Percentiles rank a stretch among this genome's conserved stretches.
Evolutionary conservation across 2,329 filamentous ascomycete genomes (phyloP).

Genomic region (Aspergillus puulaauensis): DNA sequence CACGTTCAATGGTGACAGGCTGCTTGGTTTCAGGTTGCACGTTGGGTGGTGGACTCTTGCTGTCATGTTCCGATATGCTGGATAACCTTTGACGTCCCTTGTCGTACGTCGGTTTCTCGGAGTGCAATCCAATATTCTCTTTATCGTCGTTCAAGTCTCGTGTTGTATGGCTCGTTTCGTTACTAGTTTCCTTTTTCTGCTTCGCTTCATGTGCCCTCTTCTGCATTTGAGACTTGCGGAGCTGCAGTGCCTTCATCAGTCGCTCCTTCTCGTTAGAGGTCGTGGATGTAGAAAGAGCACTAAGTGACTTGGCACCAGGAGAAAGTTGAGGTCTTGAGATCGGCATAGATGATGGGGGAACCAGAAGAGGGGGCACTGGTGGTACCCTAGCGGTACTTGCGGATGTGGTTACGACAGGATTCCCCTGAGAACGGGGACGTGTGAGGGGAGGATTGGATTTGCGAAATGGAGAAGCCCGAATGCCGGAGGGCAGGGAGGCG

Average conservation of each 20-base stretch:
- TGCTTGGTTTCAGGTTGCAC: conserved; percentile 13
- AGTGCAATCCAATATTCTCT: conserved; percentile 30
- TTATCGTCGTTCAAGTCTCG: conserved; percentile 20
- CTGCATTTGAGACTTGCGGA: conserved; percentile 76
- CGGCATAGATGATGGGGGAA: conserved; percentile 37
- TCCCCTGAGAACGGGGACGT: conserved; percentile 47
- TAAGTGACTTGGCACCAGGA: conserved; percentile 44
- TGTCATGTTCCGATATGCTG: conserved; percentile 13
- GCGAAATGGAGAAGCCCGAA: conserved; percentile 60
- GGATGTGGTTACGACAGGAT: conserved; percentile 29
- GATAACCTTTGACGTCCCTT: conserved; percentile 9
- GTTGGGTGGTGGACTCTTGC: conserved; percentile 16
- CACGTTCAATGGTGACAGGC: not conserved
- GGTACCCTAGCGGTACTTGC: conserved; percentile 32
- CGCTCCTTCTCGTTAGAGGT: conserved; percentile 88
- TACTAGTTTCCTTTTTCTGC: conserved; percentile 22
- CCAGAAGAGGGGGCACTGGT: conserved; percentile 39
- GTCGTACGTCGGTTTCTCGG: conserved; percentile 13
- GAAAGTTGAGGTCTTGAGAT: conserved; percentile 37
- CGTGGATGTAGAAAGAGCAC: conserved; percentile 47
- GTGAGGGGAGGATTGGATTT: conserved; percentile 49
- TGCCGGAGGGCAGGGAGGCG: conserved; percentile 75
- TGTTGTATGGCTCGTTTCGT: conserved; percentile 14
- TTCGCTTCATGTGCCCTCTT: conserved; percentile 34
- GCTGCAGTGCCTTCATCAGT: conserved; percentile 89